Percentiles rank a stretch among this genome's conserved stretches.
These are phyloP conservation scores for Zygotorulaspora danielsina DNA, from an alignment of 805 yeast genomes.

Conservation along the genomic window DNA sequence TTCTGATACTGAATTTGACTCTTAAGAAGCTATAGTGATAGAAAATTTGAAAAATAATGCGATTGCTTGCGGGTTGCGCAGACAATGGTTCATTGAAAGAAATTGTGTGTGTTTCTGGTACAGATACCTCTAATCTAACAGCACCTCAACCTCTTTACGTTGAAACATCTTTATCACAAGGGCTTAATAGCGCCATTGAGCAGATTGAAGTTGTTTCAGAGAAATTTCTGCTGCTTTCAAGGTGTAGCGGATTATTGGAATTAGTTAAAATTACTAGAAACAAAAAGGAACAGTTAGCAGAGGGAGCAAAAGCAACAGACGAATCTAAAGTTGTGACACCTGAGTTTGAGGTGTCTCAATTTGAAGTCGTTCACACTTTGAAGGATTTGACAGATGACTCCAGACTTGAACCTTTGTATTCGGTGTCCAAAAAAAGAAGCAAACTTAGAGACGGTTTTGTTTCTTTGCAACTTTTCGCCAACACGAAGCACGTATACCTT, in stretches of 20 bases:
- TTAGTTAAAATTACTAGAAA: slow-evolving; percentile 35
- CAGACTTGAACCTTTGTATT: slow-evolving; percentile 22
- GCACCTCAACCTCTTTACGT: slow-evolving; percentile 61
- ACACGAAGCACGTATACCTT: slow-evolving; percentile 27
- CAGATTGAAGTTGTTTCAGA: slow-evolving; percentile 36
- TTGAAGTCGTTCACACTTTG: slow-evolving; percentile 22
- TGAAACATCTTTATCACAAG: slow-evolving; percentile 41
- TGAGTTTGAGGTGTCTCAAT: slow-evolving; percentile 18
- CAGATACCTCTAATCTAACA: slow-evolving; percentile 72
- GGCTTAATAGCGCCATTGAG: slow-evolving; percentile 39
- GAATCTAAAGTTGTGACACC: slow-evolving; percentile 8
- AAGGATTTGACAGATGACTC: slow-evolving; percentile 23
- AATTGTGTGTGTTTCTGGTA: slow-evolving; percentile 57
- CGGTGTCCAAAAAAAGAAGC: slow-evolving; percentile 30
- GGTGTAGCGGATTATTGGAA: slow-evolving; percentile 43
- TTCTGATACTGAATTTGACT: no score
- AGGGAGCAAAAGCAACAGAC: slow-evolving; percentile 1
- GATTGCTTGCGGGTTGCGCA: slow-evolving; percentile 56
- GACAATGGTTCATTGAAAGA: slow-evolving; percentile 67
- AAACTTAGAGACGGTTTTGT: slow-evolving; percentile 39
- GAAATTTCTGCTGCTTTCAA: slow-evolving; percentile 42
- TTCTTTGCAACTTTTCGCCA: slow-evolving; percentile 30
- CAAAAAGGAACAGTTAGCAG: slow-evolving; percentile 13
- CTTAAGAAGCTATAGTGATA: no score
- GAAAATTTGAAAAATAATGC: no score